Evolutionary conservation across 495 filamentous ascomycete species (phyloP), one percentile per base, ranked within the genome.

Genomic region (Penicillium simplicissimum): DNA sequence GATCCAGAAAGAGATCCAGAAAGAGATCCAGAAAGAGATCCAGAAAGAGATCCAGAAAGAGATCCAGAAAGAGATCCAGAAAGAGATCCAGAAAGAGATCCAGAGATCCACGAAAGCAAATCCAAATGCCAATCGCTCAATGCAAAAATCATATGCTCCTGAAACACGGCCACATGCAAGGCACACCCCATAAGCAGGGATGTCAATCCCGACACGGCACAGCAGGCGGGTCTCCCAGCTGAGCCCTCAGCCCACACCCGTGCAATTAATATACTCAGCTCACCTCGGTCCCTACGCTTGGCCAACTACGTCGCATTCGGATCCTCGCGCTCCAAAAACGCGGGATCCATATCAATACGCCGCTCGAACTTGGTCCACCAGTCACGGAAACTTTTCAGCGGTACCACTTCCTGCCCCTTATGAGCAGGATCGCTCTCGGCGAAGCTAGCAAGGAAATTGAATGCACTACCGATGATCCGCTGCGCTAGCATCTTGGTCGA

Each of bases 351-450:
- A 70, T 92, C 88, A 33, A 98, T 81, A 74, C 85, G 88, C 40
- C 84, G 85, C 85, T 99, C 95, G 79, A 99, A 99, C 76, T 96
- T 97, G 53, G 76, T 81, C 95, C 95, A 99, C 95, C 96, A 99
- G 56, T 97, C 93, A 71, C 90, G 87, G 74, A 99, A 98, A 13
- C 88, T 89, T 77, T 88, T 91, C 57, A 99, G 70, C 36, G 96
- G 92, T 23, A 99, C 90, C 13, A 96, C 87, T 71, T 97, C 94
- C 52, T 88, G 83, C 11, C 85, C 90, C 37, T 76, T 81, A 17
- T 67, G 63, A 10, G 59, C 70, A 11, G 69, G 67, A 65, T 78
- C 78, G 9, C 70, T 74, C 49, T 80, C 81, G 47, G 88, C 89
- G 81, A 96, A 98, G 66, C 93, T 90, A 23, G 93, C 87, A 47